Base-by-base conservation (phyloP, 352 stramenopile genomes). In the Aphanomyces stellatus region DNA sequence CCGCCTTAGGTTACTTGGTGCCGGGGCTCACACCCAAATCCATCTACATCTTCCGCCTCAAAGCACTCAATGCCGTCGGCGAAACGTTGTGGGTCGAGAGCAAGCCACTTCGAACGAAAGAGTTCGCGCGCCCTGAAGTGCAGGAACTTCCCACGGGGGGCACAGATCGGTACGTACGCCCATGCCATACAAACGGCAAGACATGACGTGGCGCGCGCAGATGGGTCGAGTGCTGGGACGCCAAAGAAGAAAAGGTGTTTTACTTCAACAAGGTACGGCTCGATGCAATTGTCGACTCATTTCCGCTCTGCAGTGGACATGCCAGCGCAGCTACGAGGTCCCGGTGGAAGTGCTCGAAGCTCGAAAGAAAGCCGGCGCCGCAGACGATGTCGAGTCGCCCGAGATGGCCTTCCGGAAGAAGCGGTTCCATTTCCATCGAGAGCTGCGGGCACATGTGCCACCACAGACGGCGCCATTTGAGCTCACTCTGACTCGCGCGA, bases 201-300 rank as follows among this genome's bases (percentile, higher is more conserved):
- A 28, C 22, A 19, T 25, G 7, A 6, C n/a, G 25, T 56, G 7
- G 13, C 27, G 0, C 28, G 15, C 17, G 0, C 15, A 67, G 60
- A 8, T 96, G 88, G 88, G 78, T 94, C 10, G 84, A 91, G 65
- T 96, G 86, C 74, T 96, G 88, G 88, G 88, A 96, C 37, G 77
- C 77, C 34, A 88, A 87, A 66, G 77, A 83, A 8, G 85, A 95
- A 65, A 75, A 90, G 62, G 80, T 93, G 0, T 96, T 96, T 69
- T 96, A 87, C 72, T 96, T 94, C 73, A 92, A 96, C 72, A 88
- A 88, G 40, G 65, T 65, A 72, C 10, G 19, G 51, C 27, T 70
- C 41, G 28, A 34, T 37, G 34, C 33, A 63, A 30, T 48, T 53
- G 13, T 42, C 28, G 17, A 25, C 51, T 19, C 2, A 63, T 24